These are phyloP conservation scores for Melaleuca alternifolia DNA, from an alignment of 345 rosid species.

Conservation along the genomic window DNA sequence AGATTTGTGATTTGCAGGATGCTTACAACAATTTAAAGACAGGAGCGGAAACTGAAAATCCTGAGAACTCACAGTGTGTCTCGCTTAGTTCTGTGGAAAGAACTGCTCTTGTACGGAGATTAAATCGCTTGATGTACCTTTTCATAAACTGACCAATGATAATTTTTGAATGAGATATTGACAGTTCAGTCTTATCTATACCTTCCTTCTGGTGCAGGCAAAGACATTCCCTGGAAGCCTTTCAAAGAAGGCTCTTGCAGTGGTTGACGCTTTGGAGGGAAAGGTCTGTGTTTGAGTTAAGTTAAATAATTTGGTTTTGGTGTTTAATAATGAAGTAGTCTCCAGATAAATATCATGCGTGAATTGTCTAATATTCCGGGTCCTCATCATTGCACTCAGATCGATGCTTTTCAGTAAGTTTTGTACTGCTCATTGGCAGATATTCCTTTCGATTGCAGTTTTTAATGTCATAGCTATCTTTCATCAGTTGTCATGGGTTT, in stretches of 20 bases:
- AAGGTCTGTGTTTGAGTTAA: conserved; percentile 41
- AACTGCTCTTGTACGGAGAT: conserved; percentile 46
- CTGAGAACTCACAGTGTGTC: conserved; percentile 37
- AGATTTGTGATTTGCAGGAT: conserved; percentile 32
- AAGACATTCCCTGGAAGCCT: conserved; percentile 64
- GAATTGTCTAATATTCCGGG: background rate
- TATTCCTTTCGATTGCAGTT: background rate
- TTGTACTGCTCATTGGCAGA: background rate
- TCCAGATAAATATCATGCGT: background rate
- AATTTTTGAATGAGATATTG: background rate
- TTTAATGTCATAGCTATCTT: background rate
- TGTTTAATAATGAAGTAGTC: background rate
- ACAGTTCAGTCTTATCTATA: background rate
- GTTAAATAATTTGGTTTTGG: background rate
- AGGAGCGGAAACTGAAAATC: conserved; percentile 61
- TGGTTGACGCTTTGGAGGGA: conserved; percentile 80
- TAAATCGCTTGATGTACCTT: background rate
- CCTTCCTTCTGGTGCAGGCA: conserved; percentile 41
- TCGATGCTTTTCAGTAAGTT: background rate
- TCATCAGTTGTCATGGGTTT: background rate
- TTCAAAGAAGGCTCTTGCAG: conserved; percentile 60
- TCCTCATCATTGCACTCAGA: background rate
- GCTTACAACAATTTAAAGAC: conserved; percentile 65
- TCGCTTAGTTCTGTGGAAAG: conserved; percentile 53
- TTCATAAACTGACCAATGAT: background rate